A percentile compares a stretch with the other conserved stretches of the same genome.
Evolutionary conservation across 305 asterid genomes (phyloP).

Genomic region (Fraxinus xanthoxyloides): DNA sequence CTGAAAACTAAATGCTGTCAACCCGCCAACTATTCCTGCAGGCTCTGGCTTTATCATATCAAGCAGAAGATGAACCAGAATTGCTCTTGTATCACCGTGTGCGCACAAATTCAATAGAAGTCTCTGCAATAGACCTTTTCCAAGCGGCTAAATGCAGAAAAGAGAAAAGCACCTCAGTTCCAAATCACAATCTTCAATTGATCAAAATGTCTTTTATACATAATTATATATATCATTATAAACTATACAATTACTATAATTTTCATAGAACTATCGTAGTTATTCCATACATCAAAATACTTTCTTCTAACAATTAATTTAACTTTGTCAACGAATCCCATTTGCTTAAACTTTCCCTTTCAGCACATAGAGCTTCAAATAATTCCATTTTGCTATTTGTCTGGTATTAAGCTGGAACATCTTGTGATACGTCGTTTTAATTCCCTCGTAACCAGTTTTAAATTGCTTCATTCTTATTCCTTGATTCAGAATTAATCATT

Average conservation of each 20-base stretch:
- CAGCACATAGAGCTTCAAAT: neutral
- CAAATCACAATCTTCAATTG: neutral
- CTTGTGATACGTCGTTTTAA: neutral
- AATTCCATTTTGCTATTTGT: neutral
- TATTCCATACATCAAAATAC: neutral
- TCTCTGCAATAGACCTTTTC: slow-evolving; percentile 97
- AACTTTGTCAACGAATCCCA: neutral
- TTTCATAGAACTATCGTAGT: neutral
- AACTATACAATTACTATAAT: neutral
- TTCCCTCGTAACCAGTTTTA: neutral
- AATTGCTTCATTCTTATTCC: neutral
- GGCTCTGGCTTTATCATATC: slow-evolving; percentile 79
- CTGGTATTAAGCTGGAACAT: neutral
- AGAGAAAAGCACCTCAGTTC: slow-evolving; percentile 17
- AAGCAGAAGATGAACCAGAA: slow-evolving; percentile 81
- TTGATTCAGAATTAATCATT: neutral
- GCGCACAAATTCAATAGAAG: slow-evolving; percentile 88
- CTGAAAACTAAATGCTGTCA: slow-evolving; percentile 58
- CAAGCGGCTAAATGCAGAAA: slow-evolving; percentile 78
- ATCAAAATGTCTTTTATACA: neutral
- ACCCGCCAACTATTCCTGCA: slow-evolving; percentile 53
- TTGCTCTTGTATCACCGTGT: slow-evolving; percentile 79
- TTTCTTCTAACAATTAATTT: neutral
- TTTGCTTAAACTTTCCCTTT: neutral
- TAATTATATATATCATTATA: neutral